Evolutionary conservation across 192 early-diverging fungal species (phyloP).

Genomic region (Rhizoclosmatium sp.): DNA sequence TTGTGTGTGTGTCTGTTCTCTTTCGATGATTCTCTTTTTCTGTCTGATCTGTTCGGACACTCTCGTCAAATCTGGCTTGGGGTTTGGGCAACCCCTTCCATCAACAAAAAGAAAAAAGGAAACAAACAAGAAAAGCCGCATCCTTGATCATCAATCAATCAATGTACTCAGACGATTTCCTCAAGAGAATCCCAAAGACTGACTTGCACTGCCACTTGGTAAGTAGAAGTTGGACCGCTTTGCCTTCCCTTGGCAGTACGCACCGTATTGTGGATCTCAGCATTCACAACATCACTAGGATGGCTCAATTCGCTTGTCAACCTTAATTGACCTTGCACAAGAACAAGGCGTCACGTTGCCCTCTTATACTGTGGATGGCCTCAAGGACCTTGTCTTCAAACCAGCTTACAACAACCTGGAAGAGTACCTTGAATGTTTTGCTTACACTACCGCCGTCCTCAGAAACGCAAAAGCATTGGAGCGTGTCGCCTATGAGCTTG

Average conservation of each 20-base stretch:
- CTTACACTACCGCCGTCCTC: constrained; percentile 19
- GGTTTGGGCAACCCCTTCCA: no score
- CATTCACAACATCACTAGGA: constrained; percentile 1
- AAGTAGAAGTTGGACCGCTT: no score
- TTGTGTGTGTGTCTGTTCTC: no score
- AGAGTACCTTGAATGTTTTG: constrained; percentile 32
- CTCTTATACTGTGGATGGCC: not conserved
- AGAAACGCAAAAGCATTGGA: constrained; percentile 3
- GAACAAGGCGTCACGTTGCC: constrained; percentile 4
- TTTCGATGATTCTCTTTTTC: no score
- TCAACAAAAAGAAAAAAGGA: no score
- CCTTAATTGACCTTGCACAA: constrained; percentile 19
- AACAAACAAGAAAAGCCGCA: no score
- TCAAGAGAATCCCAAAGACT: constrained; percentile 19
- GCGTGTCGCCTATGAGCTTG: constrained; percentile 29
- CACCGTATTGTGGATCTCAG: no score
- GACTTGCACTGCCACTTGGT: constrained; percentile 35
- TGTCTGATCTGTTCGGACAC: no score
- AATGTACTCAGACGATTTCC: constrained; percentile 25
- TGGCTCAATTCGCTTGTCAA: constrained; percentile 21
- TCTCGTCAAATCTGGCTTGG: no score
- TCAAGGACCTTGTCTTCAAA: constrained; percentile 18
- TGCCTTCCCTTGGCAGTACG: no score
- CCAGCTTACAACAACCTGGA: constrained; percentile 4
- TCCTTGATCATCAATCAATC: not conserved